Percentiles rank a stretch among this genome's conserved stretches.
Conservation (phyloP, 2,329 filamentous ascomycete genomes). For the Exophiala alcalophila region DNA sequence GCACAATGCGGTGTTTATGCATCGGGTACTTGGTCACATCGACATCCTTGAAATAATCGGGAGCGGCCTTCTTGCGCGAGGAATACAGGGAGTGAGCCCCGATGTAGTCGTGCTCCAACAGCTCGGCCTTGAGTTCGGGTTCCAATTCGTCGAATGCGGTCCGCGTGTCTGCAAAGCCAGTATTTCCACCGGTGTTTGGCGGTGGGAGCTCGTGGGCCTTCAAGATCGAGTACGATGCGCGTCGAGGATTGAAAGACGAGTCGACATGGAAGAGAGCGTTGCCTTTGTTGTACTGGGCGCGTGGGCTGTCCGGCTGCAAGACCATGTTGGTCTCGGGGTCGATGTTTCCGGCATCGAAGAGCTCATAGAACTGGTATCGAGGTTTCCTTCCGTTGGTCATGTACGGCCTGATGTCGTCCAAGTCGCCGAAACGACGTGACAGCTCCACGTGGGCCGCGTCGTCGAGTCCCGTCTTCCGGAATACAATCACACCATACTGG, state of each 20-base stretch:
- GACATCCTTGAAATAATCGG: conserved; percentile 49
- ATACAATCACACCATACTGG: conserved; percentile 25
- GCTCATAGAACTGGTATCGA: conserved; percentile 49
- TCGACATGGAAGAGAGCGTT: conserved; percentile 57
- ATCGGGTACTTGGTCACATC: conserved; percentile 41
- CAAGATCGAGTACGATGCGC: conserved; percentile 53
- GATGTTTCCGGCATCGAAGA: conserved; percentile 59
- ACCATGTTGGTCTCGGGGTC: conserved; percentile 46
- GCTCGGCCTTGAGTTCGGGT: conserved; percentile 35
- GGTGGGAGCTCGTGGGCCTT: conserved; percentile 52
- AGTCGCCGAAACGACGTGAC: conserved; percentile 23
- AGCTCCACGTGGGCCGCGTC: conserved; percentile 23
- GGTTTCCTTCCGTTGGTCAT: conserved; percentile 45
- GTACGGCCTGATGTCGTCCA: conserved; percentile 50
- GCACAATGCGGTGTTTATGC: conserved; percentile 49
- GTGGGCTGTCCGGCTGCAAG: conserved; percentile 37
- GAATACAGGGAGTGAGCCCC: conserved; percentile 53
- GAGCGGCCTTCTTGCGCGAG: conserved; percentile 52
- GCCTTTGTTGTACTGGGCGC: conserved; percentile 34
- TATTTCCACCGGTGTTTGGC: conserved; percentile 48
- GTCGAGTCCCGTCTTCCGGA: conserved; percentile 23
- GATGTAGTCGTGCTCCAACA: conserved; percentile 45
- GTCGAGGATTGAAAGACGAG: conserved; percentile 54
- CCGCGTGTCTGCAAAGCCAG: conserved; percentile 54
- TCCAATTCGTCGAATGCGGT: conserved; percentile 51